Conservation (phyloP, 2,329 filamentous ascomycete genomes). For the Didymella lethalis region DNA sequence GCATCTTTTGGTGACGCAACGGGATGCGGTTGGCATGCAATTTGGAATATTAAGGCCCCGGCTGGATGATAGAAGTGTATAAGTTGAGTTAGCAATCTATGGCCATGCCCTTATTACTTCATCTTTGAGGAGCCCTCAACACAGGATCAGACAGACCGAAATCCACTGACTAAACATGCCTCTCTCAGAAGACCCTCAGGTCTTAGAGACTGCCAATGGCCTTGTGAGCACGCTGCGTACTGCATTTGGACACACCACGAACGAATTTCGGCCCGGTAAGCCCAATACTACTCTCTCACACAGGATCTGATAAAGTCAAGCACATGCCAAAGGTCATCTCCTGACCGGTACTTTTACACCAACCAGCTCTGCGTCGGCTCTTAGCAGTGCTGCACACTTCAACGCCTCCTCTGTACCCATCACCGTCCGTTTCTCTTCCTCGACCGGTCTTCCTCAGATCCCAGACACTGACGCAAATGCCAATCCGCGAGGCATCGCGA, state of each 20-base stretch:
- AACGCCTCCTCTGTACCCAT: conserved; percentile 55
- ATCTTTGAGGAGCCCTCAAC: not conserved
- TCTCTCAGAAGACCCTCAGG: conserved; percentile 35
- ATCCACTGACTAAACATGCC: conserved; percentile 38
- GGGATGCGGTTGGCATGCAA: not conserved
- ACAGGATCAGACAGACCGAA: not conserved
- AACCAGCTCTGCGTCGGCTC: conserved; percentile 52
- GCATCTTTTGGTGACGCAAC: not conserved
- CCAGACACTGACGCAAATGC: conserved; percentile 59
- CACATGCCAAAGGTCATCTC: conserved; percentile 64
- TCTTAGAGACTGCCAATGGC: conserved; percentile 40
- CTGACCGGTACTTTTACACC: conserved; percentile 63
- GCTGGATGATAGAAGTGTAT: not conserved
- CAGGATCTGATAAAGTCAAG: conserved; percentile 41
- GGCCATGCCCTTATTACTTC: not conserved
- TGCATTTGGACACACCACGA: conserved; percentile 31
- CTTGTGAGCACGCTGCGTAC: conserved; percentile 39
- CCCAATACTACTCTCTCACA: conserved; percentile 3
- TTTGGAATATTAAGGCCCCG: conserved; percentile 2
- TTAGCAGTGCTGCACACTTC: conserved; percentile 61
- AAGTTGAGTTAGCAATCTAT: not conserved
- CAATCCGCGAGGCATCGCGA: conserved; percentile 57
- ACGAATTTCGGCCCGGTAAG: conserved; percentile 45
- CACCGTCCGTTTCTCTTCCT: conserved; percentile 61
- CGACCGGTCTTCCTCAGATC: conserved; percentile 60